Evolutionary conservation across 2,329 filamentous ascomycete species (phyloP), one percentile per base, ranked within the genome.

Genomic region (Plenodomus lindquistii): DNA sequence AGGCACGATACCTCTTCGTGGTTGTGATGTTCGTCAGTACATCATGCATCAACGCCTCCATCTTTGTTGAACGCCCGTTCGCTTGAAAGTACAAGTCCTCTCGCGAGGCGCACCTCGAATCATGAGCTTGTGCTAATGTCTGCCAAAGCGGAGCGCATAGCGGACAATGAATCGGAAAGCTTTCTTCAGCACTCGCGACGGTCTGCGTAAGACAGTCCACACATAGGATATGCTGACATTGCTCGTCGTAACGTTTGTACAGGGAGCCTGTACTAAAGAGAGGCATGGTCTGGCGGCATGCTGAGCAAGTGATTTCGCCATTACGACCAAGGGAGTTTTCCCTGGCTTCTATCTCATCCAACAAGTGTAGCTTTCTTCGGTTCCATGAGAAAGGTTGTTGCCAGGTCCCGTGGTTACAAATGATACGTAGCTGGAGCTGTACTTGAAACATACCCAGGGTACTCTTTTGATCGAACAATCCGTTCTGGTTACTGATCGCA

Each of bases 401-500:
- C 53, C 69, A 77, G 0, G 79, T 81, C 1, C 78, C 78, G 50
- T 80, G 78, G 45, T 81, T 80, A 58, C 78, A 80, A 1, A 81
- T 50, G 5, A 79, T 74, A 0, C 78, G 72, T 11, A 81, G 57
- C 48, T 79, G 76, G 0, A 81, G 60, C 10, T 76, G 69, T 0
- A 72, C 62, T 39, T 80, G 77, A 46, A 81, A 80, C 21, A 78
- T 67, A 0, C 75, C 72, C 13, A 79, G 75, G 13, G 69, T 72
- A 44, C 65, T 67, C 31, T 63, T 69, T 16, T 65, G 63, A 24
- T 75, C 67, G 37, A 61, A 56, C 2, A 70, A 61, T 0, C 67
- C 68, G 5, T 70, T 67, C n/a, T 70, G 66, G 21, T 79, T 70
- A 7, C 61, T 57, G 13, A 79, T 66, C 2, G 63, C 61, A 15